phyloP scores from a whole-genome alignment of 1,284 basidiomycete species.

The Earliella scabrosa region DNA sequence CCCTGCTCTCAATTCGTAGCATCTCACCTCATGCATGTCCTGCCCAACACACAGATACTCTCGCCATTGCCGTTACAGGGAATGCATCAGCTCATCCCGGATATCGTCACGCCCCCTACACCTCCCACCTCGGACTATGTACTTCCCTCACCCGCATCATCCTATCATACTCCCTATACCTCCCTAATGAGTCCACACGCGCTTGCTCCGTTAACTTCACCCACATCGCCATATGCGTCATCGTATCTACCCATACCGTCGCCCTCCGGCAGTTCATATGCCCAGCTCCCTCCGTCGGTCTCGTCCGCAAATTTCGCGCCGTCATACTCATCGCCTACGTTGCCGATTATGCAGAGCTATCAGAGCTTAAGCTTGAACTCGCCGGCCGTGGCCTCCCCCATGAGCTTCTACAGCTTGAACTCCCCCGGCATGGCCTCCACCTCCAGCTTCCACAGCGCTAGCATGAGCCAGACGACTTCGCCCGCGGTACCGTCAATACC shows the following conservation, averaged over 20 bases:
- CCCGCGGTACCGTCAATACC: neutral
- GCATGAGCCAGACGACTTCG: neutral
- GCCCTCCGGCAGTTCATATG: conserved; percentile 2
- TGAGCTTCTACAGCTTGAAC: conserved; percentile 10
- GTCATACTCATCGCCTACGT: neutral
- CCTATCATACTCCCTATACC: conserved; percentile 2
- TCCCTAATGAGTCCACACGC: neutral
- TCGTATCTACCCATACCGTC: conserved; percentile 1
- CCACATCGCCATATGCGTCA: neutral
- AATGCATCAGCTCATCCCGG: conserved; percentile 6
- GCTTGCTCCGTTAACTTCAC: neutral
- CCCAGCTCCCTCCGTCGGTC: neutral
- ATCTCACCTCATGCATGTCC: neutral
- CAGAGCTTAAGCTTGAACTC: neutral
- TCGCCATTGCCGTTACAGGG: conserved; percentile 11
- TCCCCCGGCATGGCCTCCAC: conserved; percentile 2
- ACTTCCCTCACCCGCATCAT: neutral
- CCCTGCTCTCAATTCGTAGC: neutral
- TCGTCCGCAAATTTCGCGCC: neutral
- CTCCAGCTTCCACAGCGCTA: conserved; percentile 3
- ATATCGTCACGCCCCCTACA: conserved; percentile 1
- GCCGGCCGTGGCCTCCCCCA: conserved; percentile 5
- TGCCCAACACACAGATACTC: neutral
- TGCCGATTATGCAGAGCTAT: neutral
- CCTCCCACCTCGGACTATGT: conserved; percentile 1